Conservation (phyloP, 148 eudicot genomes). For the Limonium bicolor region DNA sequence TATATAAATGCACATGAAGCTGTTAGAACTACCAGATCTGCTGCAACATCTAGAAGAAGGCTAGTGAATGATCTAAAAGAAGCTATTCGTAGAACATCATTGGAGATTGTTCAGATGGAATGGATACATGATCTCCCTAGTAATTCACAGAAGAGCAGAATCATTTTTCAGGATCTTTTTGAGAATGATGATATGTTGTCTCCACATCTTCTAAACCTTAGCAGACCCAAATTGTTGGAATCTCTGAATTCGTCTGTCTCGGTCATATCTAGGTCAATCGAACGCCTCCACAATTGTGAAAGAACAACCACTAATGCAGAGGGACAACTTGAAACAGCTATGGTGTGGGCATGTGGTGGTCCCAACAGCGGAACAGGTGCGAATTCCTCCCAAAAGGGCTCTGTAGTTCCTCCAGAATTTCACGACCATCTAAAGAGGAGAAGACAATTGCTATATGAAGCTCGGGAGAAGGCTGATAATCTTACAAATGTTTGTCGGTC, state of each 20-base stretch:
- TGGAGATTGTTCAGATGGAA: slow-evolving; percentile 80
- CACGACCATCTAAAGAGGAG: slow-evolving; percentile 76
- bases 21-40: slow-evolving; percentile 77
- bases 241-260: slow-evolving; percentile 53
- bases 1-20: slow-evolving; percentile 88
- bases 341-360: slow-evolving; percentile 98
- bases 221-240: slow-evolving; percentile 68
- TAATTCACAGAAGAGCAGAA: slow-evolving; percentile 45
- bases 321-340: slow-evolving; percentile 96
- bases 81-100: slow-evolving; percentile 46
- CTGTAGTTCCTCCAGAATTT: slow-evolving; percentile 80
- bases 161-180: slow-evolving; percentile 50
- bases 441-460: slow-evolving; percentile 55
- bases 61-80: slow-evolving; percentile 68
- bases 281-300: slow-evolving; percentile 76
- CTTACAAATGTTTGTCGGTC: slow-evolving; percentile 56
- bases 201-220: slow-evolving; percentile 46
- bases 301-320: slow-evolving; percentile 65
- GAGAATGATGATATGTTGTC: slow-evolving; percentile 44
- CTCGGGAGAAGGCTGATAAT: slow-evolving; percentile 61
- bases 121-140: slow-evolving; percentile 66
- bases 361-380: slow-evolving; percentile 39
- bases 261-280: slow-evolving; percentile 53
- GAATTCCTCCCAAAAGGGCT: slow-evolving; percentile 26
- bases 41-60: slow-evolving; percentile 51